phyloP scores from a whole-genome alignment of 202 grass and related monocot species.

The Schoenoplectus triqueter region DNA sequence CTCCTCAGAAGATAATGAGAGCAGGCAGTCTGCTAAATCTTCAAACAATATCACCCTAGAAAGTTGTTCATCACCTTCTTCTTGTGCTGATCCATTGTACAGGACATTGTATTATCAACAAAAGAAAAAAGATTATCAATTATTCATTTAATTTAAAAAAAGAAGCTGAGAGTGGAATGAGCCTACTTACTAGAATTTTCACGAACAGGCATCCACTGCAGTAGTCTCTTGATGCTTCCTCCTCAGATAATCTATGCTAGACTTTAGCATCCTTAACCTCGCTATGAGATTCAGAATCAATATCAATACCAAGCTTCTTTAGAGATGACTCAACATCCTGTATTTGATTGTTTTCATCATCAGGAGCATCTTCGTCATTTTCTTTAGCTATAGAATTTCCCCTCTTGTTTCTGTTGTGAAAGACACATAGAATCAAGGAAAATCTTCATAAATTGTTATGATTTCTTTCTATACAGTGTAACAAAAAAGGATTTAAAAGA shows the following conservation, averaged over 20 bases:
- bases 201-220: slow-evolving; percentile 91
- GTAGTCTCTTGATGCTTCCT: slow-evolving; percentile 74
- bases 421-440: too few relatives aligned
- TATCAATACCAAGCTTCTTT: slow-evolving; percentile 91
- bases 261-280: slow-evolving; percentile 93
- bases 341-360: slow-evolving; percentile 57
- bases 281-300: slow-evolving; percentile 67
- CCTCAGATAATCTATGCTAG: slow-evolving; percentile 86
- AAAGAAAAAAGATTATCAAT: too few relatives aligned
- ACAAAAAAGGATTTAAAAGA: too few relatives aligned
- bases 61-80: slow-evolving; percentile 59
- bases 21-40: slow-evolving; percentile 76
- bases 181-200: slow-evolving; percentile 61
- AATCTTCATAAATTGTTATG: too few relatives aligned
- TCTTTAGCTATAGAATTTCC: slow-evolving; percentile 47
- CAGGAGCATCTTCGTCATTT: slow-evolving; percentile 55
- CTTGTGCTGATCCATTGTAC: slow-evolving; percentile 51
- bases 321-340: slow-evolving; percentile 81
- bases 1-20: slow-evolving; percentile 86
- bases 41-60: slow-evolving; percentile 96
- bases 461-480: too few relatives aligned
- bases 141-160: background rate
- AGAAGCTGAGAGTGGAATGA: background rate
- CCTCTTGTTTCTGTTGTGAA: background rate
- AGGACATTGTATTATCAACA: slow-evolving; percentile 29